Evolutionary conservation across 257 asterid genomes (phyloP).

Genomic region (Haberlea rhodopensis): DNA sequence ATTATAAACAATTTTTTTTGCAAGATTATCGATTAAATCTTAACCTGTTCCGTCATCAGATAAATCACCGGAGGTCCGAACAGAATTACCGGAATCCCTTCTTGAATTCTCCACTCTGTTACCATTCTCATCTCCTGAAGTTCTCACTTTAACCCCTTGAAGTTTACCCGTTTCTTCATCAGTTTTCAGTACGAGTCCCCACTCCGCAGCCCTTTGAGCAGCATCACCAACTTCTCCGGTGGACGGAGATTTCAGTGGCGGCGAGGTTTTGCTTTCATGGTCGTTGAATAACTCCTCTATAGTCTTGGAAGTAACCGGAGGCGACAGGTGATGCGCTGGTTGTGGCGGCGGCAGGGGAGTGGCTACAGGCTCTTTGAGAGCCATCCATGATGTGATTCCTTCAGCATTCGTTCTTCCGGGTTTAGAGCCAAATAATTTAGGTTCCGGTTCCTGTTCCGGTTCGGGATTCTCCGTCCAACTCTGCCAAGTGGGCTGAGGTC

Average conservation of each 20-base stretch:
- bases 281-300: neutral
- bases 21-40: neutral
- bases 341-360: slow-evolving; percentile 2
- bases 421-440: neutral
- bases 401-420: slow-evolving; percentile 25
- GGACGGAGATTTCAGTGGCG: neutral
- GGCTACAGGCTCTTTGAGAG: slow-evolving; percentile 34
- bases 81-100: slow-evolving; percentile 43
- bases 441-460: slow-evolving; percentile 6
- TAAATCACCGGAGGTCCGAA: slow-evolving; percentile 68
- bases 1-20: neutral
- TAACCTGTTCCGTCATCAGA: slow-evolving; percentile 70
- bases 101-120: slow-evolving; percentile 25
- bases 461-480: slow-evolving; percentile 18
- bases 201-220: slow-evolving; percentile 57
- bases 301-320: neutral
- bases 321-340: neutral
- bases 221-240: slow-evolving; percentile 34
- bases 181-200: slow-evolving; percentile 49
- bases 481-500: slow-evolving; percentile 42
- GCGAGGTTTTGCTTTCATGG: neutral
- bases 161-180: slow-evolving; percentile 47
- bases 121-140: slow-evolving; percentile 40
- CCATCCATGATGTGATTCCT: slow-evolving; percentile 50
- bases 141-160: slow-evolving; percentile 48